Evolutionary conservation across 192 early-diverging fungal genomes (phyloP), one percentile per base, ranked within the genome.

Genomic region (Bifiguratus adelaidae): DNA sequence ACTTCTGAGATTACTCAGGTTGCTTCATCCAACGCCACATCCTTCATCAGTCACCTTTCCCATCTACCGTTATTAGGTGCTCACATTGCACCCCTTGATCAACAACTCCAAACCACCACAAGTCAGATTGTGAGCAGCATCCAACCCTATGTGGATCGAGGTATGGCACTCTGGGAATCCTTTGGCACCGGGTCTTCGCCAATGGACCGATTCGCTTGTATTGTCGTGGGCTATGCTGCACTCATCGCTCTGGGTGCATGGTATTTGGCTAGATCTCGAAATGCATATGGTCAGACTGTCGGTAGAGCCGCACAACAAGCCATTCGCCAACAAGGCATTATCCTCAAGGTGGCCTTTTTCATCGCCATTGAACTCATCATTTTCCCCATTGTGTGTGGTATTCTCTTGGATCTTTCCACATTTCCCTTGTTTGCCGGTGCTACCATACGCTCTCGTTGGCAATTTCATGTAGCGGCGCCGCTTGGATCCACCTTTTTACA

Each of bases 381-480:
- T 36, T 96, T 97, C 58, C 95, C 95, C 4, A 63, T 83, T 2
- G 70, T 85, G 33, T 97, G 91, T 52, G 95, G 95, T 5, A 55
- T 88, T 32, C 68, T 93, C 35, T 59, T 99, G 30, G 90, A 85
- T 30, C n/a, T 87, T 4, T 82, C 82, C 47, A 89, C 90, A 7
- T 57, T 86, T 29, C 87, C 88, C 1, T 41, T 93, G 13, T 80
- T 94, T 43, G 65, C 76, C 9, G 67, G 68, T 6, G 71, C 80
- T 5, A 79, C 82, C 0, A 60, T 70, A 13, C 30, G 48, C 3
- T 55, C 74, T 13, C 84, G 87, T 6, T 60, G 67, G 30, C 62
- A 49, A 0, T 86, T 83, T 45, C 77, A 80, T 54, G 48, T 57
- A 8, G 48, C 65, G 13, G 70, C 73, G 18, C 84, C 84, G 2